Percentiles rank a stretch among this genome's conserved stretches.
These are phyloP conservation scores for Fusarium sp. DNA, from an alignment of 2,329 filamentous ascomycete species.

Conservation along the genomic window DNA sequence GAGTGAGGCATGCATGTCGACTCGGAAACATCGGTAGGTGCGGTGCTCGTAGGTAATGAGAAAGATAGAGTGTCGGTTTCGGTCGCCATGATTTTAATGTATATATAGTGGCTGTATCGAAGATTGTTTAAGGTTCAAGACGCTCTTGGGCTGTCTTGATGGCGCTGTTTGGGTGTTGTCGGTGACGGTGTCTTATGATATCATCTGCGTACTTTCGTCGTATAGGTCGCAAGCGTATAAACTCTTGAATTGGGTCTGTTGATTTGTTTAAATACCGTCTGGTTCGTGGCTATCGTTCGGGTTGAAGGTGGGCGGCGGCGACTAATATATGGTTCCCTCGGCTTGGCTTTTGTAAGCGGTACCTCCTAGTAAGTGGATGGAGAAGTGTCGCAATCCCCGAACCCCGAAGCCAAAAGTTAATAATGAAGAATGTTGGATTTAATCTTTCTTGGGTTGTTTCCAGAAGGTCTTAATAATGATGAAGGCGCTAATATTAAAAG, in stretches of 20 bases:
- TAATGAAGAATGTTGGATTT: constrained; percentile 8
- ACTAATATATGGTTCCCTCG: constrained; percentile 31
- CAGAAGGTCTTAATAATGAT: too few relatives aligned
- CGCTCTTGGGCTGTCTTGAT: constrained; percentile 27
- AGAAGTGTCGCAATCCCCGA: constrained; percentile 40
- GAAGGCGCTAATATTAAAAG: too few relatives aligned
- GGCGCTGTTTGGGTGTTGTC: constrained; percentile 3
- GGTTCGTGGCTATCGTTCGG: constrained; percentile 7
- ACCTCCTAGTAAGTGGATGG: constrained; percentile 16
- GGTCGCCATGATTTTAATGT: constrained; percentile 49
- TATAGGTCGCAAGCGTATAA: neutral
- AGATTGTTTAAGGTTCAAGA: constrained; percentile 8
- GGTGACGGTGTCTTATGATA: constrained; percentile 21
- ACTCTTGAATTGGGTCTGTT: neutral
- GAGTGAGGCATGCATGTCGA: constrained; percentile 48
- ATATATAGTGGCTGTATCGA: constrained; percentile 2
- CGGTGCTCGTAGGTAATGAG: constrained; percentile 53
- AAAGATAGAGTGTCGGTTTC: constrained; percentile 54
- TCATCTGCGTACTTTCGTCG: constrained; percentile 27
- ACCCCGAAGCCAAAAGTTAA: constrained; percentile 31
- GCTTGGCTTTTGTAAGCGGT: constrained; percentile 42
- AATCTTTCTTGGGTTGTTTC: constrained; percentile 3
- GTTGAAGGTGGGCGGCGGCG: constrained; percentile 26
- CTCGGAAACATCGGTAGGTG: constrained; percentile 52
- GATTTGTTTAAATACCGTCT: constrained; percentile 8